These are phyloP conservation scores for Fraxinus albicans DNA, from an alignment of 305 asterid genomes.

Conservation along the genomic window DNA sequence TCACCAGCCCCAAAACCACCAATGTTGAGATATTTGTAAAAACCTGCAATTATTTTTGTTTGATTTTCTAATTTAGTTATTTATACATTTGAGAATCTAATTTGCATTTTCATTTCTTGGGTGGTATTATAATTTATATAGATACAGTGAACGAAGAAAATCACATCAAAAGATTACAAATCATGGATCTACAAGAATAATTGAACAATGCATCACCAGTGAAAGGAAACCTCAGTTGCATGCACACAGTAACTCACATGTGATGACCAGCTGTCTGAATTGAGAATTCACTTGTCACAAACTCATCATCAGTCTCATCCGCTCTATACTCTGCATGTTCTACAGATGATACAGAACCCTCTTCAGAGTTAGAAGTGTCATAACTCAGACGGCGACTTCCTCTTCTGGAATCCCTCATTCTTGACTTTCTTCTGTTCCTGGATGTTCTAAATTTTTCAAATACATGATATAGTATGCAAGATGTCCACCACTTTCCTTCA, in stretches of 20 bases:
- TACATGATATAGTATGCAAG: constrained; percentile 75
- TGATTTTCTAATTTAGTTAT: neutral
- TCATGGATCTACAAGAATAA: neutral
- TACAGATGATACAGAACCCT: constrained; percentile 67
- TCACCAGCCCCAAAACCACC: neutral
- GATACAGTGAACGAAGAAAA: neutral
- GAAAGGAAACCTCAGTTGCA: neutral
- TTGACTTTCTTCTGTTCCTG: constrained; percentile 75
- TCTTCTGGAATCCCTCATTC: constrained; percentile 62
- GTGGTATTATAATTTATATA: neutral
- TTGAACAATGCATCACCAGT: neutral
- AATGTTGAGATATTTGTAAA: neutral
- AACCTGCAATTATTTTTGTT: neutral
- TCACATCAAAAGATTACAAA: constrained; percentile 1
- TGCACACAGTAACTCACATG: constrained; percentile 42
- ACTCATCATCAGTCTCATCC: constrained; percentile 60
- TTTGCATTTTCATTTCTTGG: neutral
- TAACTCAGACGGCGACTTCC: constrained; percentile 55
- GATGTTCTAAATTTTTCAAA: constrained; percentile 67
- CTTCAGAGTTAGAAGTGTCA: constrained; percentile 68
- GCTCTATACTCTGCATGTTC: constrained; percentile 58
- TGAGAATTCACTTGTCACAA: constrained; percentile 46
- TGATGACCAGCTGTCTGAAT: constrained; percentile 57
- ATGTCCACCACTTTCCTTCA: constrained; percentile 77
- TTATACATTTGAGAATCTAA: neutral